These are phyloP conservation scores for Cornus controversa DNA, from an alignment of 148 eudicot species.

Conservation along the genomic window DNA sequence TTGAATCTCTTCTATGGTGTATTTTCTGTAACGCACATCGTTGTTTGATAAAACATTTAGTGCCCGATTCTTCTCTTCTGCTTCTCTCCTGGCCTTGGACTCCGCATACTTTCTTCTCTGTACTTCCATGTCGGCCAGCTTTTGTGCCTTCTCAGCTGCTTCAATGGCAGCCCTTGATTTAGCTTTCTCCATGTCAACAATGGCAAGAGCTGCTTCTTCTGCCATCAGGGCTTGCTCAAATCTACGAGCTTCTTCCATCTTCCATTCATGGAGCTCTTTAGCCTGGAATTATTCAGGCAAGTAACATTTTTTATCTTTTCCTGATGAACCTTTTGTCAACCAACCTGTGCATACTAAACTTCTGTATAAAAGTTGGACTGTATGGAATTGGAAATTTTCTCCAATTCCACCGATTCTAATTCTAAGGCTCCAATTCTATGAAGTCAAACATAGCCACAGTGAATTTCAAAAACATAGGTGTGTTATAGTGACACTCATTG, in stretches of 20 bases:
- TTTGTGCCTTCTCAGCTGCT: conserved; percentile 84
- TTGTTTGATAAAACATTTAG: conserved; percentile 41
- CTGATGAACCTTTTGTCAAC: no score
- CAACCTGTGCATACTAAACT: no score
- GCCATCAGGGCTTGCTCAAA: conserved; percentile 50
- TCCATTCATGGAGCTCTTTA: conserved; percentile 56
- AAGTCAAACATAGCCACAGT: no score
- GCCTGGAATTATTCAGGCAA: conserved; percentile 37
- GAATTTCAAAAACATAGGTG: not conserved
- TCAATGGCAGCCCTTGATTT: conserved; percentile 72
- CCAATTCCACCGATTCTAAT: no score
- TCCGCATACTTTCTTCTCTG: conserved; percentile 73
- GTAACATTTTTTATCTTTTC: not conserved
- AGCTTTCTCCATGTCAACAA: conserved; percentile 66
- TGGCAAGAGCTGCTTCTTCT: conserved; percentile 56
- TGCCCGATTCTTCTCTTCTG: conserved; percentile 62
- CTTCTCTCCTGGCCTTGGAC: conserved; percentile 52
- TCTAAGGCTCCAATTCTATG: no score
- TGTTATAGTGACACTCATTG: not conserved
- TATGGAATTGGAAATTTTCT: no score
- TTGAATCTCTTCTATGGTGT: conserved; percentile 78
- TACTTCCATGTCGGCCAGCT: conserved; percentile 65
- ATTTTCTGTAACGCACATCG: conserved; percentile 64
- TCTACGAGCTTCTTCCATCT: conserved; percentile 44
- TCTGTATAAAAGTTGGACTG: no score